Evolutionary conservation across 495 filamentous ascomycete species (phyloP), one percentile per base, ranked within the genome.

Genomic region (Penicillium pulvis): DNA sequence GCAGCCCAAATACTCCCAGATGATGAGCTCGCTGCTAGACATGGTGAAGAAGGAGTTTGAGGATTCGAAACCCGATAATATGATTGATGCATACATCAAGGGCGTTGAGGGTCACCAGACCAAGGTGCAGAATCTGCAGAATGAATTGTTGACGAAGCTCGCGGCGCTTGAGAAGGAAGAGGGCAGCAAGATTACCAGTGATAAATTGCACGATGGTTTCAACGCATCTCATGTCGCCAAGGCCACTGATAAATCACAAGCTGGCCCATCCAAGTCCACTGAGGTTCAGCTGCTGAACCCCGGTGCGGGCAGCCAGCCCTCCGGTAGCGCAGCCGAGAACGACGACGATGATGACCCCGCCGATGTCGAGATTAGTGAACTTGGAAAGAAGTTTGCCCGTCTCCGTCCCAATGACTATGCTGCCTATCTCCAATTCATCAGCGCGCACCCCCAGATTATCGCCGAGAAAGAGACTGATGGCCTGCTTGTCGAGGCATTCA

Each of bases 11-110:
- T 98, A 96, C 68, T 93, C 91, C 17, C 89, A 92, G 75, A 98
- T 98, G 94, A 92, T 98, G 89, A 89, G 90, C 30, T 83, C 87
- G 6, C 64, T 98, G 60, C 83, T 97, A 7, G 94, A 98, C 65
- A 90, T 97, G 69, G 92, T 98, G 28, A 98, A 97, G 78, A 89
- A 89, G 71, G 86, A 91, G 43, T 81, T 97, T 14, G 90, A 90
- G 42, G 86, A 90, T 55, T 83, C 86, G 53, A 81, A 82, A 11
- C 77, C 75, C 4, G 75, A 85, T 33, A 83, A 88, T 59, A 77
- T 88, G 33, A 88, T 87, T 61, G 76, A 84, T 28, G 87, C 78
- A 48, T 97, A 93, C 75, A 76, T 92, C 26, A 80, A 83, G 28
- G 92, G 92, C 55, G 81, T 98, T 50, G 80, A 82, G 54, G 81